Base-by-base conservation (phyloP, 2,329 filamentous ascomycete species). In the Neonectria punicea region DNA sequence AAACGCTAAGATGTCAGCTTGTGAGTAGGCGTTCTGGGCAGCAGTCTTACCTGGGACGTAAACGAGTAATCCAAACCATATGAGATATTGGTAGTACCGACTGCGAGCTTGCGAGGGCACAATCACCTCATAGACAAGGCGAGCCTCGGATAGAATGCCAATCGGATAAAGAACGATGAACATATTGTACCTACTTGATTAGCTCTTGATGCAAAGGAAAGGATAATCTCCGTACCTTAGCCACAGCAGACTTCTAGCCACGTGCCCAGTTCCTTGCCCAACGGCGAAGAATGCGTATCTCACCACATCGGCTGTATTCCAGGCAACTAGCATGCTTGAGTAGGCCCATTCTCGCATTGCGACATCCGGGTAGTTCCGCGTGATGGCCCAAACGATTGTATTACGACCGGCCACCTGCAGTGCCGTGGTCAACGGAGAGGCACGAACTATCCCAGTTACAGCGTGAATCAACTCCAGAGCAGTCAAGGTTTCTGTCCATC, bases 361-460 rank as follows among this genome's bases (percentile, higher is more conserved):
- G 16, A 72, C 62, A 4, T 71, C 56, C 0, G 70, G 64, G 16
- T 72, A 72, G 30, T 72, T 72, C 10, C 70, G 58, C 2, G 70
- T 70, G 9, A 72, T 72, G 5, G 70, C 68, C 70, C 70, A 73
- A 4, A 73, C 50, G 5, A 73, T 73, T 2, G 70, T 73, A 34
- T 73, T 73, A 50, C 70, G 57, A 0, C 70, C 70, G 1, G 68
- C 68, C 0, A 71, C 70, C 36, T 73, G 70, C 2, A 73, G 2
- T 0, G 70, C 70, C 0, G 70, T 73, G 0, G 70, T 68, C 25
- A 65, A 46, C 0, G 70, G 70, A 1, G 70, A 62, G 1, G 70
- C 68, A 5, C 70, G 58, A 1, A 73, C 70, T 8, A 73, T n/a
- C 0, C 70, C 67, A 1, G 49, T 58, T 1, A 30, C 28, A 0